Evolutionary conservation across 164 flowering plant genomes (phyloP).

Genomic region (Saururus chinensis): DNA sequence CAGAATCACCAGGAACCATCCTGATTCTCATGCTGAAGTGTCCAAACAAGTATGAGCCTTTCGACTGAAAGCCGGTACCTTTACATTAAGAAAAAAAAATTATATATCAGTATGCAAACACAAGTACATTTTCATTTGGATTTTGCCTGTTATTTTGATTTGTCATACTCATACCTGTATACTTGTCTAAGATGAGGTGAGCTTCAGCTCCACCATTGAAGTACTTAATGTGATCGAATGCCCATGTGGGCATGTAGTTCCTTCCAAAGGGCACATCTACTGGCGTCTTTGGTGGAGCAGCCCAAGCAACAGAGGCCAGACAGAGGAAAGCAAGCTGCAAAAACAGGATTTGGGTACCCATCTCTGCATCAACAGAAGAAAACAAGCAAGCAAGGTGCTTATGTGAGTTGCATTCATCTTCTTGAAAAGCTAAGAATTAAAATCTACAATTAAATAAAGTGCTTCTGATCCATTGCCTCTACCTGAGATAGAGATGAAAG

Average conservation of each 20-base stretch:
- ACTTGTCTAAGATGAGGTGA: conserved; percentile 57
- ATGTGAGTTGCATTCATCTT: no score
- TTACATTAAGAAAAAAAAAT: neutral
- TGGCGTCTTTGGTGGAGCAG: conserved; percentile 36
- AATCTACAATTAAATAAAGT: no score
- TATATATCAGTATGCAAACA: neutral
- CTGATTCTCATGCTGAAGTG: conserved; percentile 77
- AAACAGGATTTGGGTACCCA: conserved; percentile 23
- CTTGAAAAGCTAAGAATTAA: neutral
- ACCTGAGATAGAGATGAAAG: conserved; percentile 3
- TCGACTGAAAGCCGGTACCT: conserved; percentile 95
- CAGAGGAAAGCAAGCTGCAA: conserved; percentile 15
- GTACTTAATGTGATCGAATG: conserved; percentile 69
- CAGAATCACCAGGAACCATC: conserved; percentile 81
- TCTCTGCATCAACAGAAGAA: conserved; percentile 17
- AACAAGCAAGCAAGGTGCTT: neutral
- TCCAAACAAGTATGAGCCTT: conserved; percentile 75
- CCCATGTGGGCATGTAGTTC: conserved; percentile 77
- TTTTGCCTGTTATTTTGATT: neutral
- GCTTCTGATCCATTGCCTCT: neutral
- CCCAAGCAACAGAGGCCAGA: conserved; percentile 18
- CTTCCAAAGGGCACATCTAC: conserved; percentile 50
- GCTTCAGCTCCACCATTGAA: conserved; percentile 56
- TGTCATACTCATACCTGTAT: conserved; percentile 34
- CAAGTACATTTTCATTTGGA: neutral